phyloP scores from a whole-genome alignment of 495 filamentous ascomycete genomes.

The Amorphotheca resinae region DNA sequence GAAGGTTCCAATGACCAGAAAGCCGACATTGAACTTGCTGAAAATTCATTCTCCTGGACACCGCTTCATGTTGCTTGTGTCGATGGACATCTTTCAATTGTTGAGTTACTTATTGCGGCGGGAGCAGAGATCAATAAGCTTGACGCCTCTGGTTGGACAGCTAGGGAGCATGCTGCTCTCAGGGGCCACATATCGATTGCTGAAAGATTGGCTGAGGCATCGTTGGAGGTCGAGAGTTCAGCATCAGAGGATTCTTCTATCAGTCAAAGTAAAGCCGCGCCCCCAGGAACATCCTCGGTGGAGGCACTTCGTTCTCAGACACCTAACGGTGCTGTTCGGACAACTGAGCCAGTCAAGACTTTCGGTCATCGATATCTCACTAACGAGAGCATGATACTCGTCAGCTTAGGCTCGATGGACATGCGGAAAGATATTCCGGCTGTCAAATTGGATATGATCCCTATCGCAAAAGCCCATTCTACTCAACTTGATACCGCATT shows the following conservation, averaged over 20 bases:
- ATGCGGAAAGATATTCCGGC: constrained; percentile 67
- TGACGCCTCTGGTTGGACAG: constrained; percentile 89
- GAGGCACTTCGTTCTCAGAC: constrained; percentile 34
- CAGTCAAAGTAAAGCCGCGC: constrained; percentile 27
- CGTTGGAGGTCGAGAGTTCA: constrained; percentile 24
- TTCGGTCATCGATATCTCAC: constrained; percentile 94
- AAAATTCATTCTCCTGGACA: constrained; percentile 86
- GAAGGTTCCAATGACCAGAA: constrained; percentile 55
- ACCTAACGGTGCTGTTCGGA: constrained; percentile 24
- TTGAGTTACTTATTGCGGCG: constrained; percentile 56
- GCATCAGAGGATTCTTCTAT: constrained; percentile 22
- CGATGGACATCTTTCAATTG: constrained; percentile 64
- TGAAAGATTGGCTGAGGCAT: constrained; percentile 42
- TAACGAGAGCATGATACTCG: constrained; percentile 75
- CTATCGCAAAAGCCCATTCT: constrained; percentile 72
- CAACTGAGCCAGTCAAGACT: constrained; percentile 70
- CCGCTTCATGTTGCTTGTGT: constrained; percentile 85
- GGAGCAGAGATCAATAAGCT: constrained; percentile 58
- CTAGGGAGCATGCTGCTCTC: constrained; percentile 83
- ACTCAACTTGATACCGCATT: constrained; percentile 90
- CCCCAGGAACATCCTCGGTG: constrained; percentile 39
- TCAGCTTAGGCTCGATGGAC: constrained; percentile 91
- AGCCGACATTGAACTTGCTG: constrained; percentile 61
- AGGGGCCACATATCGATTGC: constrained; percentile 77
- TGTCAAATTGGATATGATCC: constrained; percentile 81